phyloP scores from a whole-genome alignment of 1,284 basidiomycete genomes.

The Veloporphyrellus conicus region DNA sequence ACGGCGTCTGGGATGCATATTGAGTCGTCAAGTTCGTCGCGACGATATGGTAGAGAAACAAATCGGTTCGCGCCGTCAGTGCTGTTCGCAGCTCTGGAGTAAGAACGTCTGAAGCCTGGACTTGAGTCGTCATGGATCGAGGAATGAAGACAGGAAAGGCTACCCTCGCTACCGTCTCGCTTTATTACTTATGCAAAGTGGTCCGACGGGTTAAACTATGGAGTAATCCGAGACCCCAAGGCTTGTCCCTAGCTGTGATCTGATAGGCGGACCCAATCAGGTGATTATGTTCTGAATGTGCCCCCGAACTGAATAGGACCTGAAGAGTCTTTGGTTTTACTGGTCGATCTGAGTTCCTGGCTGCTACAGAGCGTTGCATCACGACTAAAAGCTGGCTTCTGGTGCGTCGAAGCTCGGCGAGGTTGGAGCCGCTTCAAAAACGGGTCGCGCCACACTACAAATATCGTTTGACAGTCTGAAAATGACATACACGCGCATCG shows the following conservation, averaged over 20 bases:
- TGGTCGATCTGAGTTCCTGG: too few relatives aligned
- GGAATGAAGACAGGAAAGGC: neutral
- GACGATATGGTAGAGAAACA: constrained; percentile 4
- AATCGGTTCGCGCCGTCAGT: neutral
- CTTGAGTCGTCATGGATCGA: neutral
- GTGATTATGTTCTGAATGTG: neutral
- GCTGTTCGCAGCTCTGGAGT: constrained; percentile 5
- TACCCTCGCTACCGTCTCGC: neutral
- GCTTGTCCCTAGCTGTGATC: neutral
- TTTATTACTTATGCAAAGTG: neutral
- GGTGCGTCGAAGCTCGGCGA: too few relatives aligned
- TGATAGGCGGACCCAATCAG: too few relatives aligned
- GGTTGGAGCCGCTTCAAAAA: too few relatives aligned
- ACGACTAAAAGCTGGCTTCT: too few relatives aligned
- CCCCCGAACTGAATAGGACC: too few relatives aligned
- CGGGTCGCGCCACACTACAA: too few relatives aligned
- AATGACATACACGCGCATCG: too few relatives aligned
- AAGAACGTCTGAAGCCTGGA: neutral
- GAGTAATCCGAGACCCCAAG: neutral
- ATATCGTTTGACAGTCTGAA: too few relatives aligned
- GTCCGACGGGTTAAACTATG: neutral
- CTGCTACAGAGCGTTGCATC: too few relatives aligned
- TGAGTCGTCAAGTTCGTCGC: constrained; percentile 1
- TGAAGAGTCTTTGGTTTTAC: too few relatives aligned
- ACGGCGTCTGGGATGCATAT: constrained; percentile 7